Evolutionary conservation across 2,329 filamentous ascomycete genomes (phyloP).

Genomic region (Ceratocystis harringtonii): DNA sequence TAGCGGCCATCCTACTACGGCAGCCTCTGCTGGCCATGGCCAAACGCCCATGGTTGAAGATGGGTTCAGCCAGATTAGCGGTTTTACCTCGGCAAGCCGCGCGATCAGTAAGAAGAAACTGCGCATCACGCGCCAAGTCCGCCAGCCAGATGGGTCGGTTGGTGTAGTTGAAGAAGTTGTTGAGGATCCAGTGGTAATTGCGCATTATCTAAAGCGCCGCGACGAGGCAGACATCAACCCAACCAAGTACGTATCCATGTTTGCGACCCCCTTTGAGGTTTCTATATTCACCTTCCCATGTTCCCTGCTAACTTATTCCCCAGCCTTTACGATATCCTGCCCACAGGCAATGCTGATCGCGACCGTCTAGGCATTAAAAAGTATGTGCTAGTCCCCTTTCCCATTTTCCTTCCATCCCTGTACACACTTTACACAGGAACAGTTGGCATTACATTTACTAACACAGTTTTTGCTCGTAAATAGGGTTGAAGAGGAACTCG

Average conservation of each 20-base stretch:
- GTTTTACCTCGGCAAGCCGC: conserved; percentile 49
- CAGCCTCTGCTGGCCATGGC: conserved; percentile 24
- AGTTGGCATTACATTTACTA: neutral
- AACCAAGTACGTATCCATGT: conserved; percentile 46
- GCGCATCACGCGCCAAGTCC: conserved; percentile 54
- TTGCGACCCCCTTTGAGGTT: conserved; percentile 20
- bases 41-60: conserved; percentile 55
- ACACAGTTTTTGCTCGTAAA: neutral
- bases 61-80: conserved; percentile 62
- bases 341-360: conserved; percentile 36
- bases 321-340: conserved; percentile 36
- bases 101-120: conserved; percentile 46
- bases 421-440: neutral
- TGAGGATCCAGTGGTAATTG: conserved; percentile 72
- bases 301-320: conserved; percentile 21
- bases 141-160: conserved; percentile 31
- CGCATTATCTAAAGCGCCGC: conserved; percentile 70
- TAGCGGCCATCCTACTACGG: conserved; percentile 40
- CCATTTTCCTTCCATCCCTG: neutral
- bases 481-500: conserved; percentile 53
- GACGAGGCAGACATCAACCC: conserved; percentile 55
- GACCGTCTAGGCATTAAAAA: conserved; percentile 36
- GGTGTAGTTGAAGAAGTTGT: conserved; percentile 54
- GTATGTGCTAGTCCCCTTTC: conserved; percentile 10
- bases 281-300: conserved; percentile 29